A percentile compares a stretch with the other conserved stretches of the same genome.
phyloP scores from a whole-genome alignment of 2,329 filamentous ascomycete genomes.

The Beauveria sp. region DNA sequence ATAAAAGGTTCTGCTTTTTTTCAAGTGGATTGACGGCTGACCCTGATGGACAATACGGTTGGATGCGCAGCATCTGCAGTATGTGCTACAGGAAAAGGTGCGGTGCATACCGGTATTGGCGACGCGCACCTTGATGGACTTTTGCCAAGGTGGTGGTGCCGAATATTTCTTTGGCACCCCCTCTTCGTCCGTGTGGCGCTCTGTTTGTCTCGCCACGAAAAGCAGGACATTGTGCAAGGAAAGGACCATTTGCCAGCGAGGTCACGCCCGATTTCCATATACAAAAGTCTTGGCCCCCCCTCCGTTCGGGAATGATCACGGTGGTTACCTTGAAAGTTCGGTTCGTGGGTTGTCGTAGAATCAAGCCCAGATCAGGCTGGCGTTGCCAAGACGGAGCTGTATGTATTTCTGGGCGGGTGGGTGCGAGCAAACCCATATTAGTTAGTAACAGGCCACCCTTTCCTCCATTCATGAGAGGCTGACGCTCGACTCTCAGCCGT shows the following conservation, averaged over 20 bases:
- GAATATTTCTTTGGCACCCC: neutral
- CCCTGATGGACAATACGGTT: neutral
- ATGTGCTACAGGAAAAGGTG: neutral
- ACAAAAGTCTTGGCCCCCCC: neutral
- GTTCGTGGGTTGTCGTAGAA: no score
- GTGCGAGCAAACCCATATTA: neutral
- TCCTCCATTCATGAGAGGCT: no score
- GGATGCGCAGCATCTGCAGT: neutral
- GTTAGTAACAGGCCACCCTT: neutral
- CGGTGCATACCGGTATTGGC: neutral
- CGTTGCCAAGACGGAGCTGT: neutral
- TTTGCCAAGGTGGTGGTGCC: neutral
- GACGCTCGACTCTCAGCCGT: neutral
- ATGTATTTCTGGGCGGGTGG: neutral
- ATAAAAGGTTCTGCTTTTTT: neutral
- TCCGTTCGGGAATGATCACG: neutral
- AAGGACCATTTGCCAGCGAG: neutral
- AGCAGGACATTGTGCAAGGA: neutral
- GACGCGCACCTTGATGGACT: conserved; percentile 3
- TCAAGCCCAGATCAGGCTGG: neutral
- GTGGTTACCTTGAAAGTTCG: no score
- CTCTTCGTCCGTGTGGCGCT: neutral
- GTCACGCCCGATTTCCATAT: neutral
- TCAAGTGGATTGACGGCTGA: neutral
- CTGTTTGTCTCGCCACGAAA: no score